Percentiles rank a stretch among this genome's conserved stretches.
Evolutionary conservation across 2,329 filamentous ascomycete species (phyloP).

Genomic region (Ophiostoma perfectum): DNA sequence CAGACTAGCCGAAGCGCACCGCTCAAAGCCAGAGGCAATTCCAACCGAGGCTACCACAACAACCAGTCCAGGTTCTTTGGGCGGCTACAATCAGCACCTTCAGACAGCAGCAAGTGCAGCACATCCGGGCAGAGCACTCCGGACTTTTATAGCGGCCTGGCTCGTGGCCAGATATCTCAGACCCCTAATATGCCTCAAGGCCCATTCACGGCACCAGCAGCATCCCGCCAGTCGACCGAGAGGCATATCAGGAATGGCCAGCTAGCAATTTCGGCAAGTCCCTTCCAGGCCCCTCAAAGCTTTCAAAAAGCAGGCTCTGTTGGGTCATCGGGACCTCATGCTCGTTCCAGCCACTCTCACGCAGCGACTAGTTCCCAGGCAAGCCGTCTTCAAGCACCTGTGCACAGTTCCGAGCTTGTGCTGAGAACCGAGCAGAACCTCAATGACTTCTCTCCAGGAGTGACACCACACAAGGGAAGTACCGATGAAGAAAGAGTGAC

Average conservation of each 20-base stretch:
- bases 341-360: background rate
- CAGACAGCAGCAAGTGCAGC: background rate
- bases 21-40: background rate
- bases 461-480: background rate
- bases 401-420: background rate
- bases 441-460: background rate
- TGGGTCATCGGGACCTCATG: background rate
- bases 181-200: background rate
- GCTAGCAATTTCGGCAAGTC: background rate
- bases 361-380: background rate
- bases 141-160: background rate
- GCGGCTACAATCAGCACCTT: background rate
- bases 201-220: background rate
- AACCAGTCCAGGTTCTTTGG: background rate
- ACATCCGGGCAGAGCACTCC: background rate
- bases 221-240: background rate
- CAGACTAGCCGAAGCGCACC: background rate
- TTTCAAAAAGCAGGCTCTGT: background rate
- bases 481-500: slow-evolving; percentile 22
- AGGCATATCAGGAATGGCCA: background rate
- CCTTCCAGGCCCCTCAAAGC: background rate
- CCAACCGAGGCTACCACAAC: background rate
- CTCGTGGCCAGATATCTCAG: background rate
- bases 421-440: background rate
- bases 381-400: background rate